Evolutionary conservation across 2,329 filamentous ascomycete genomes (phyloP), one percentile per base, ranked within the genome.

Genomic region (Bipolaris gigantea): DNA sequence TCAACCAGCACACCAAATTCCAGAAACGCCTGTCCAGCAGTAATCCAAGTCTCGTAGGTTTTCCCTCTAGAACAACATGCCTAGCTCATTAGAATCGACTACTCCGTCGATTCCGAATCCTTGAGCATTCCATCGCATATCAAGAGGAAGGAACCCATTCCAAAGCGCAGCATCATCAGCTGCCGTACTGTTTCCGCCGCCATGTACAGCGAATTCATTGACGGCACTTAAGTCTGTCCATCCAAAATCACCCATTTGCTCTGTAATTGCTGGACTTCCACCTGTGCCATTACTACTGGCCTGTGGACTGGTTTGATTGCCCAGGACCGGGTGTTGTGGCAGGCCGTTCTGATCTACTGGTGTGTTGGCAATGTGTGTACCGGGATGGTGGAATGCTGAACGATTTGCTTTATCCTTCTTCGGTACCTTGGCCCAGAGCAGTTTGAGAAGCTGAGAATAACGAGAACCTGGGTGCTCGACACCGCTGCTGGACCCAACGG

Each of bases 211-310:
- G 54, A 80, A 80, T 32, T 80, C 77, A 5, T 77, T 77, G 13
- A 80, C 78, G 13, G 78, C 78, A 54, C 74, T 67, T 3, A 80
- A 63, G 64, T 80, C 77, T 3, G 78, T 79, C 78, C 78, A 80
- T 25, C 75, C 77, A 60, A 80, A 80, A 54, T 80, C 78, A 7
- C 78, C 78, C 75, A 79, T 78, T 36, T 72, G 71, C 56, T 80
- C 78, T 5, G 76, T 77, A 11, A 77, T 63, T 23, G 75, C 74
- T 0, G 77, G 77, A 40, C 73, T 76, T 41, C 74, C 70, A 7
- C 65, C 74, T 13, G 73, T 73, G 3, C 67, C 65, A 5, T 71
- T 65, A 34, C 71, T 74, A 11, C 74, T 75, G 7, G 76, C 72
- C n/a, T 75, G 71, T 36, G 77, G 70, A 52, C 35, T 59, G 21